Evolutionary conservation across 176 grass and related monocot genomes (phyloP), one percentile per base, ranked within the genome.

Genomic region (Tillandsia fasciculata): DNA sequence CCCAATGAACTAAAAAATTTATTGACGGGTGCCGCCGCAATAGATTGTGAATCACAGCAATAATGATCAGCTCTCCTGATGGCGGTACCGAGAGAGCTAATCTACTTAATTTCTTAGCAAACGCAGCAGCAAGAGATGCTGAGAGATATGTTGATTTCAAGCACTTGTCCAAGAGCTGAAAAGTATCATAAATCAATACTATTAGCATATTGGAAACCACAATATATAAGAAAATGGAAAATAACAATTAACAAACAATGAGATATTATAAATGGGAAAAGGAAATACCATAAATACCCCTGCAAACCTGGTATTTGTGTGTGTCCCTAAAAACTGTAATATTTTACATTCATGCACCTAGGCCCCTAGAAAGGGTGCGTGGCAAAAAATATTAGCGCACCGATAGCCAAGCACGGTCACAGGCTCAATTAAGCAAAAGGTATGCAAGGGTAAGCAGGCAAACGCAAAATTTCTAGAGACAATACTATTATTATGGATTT

Each of bases 81-180:
- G 86, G 94, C 69, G 89, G 86, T 26, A 86, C 89, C 74, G 79
- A 85, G 70, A 97, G 86, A 50, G 82, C 9, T 69, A 97, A 86
- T 83, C 94, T 92, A 82, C 94, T 97, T 77, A 97, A 83, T 80
- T 82, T 90, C 78, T 97, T 97, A 63, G 89, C 82, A 90, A 97
- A 97, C 3, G 93, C 84, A 68, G 93, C 84, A 72, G 86, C 93
- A 71, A 92, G 81, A 85, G 89, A 89, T 75, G 93, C 93, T 76
- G 89, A 82, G 67, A 97, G 74, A 81, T 97, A 92, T 11, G 89
- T 77, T 48, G 89, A 90, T 80, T 87, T 97, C 78, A 97, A 76
- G 74, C 93, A 97, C 13, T 79, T 75, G 83, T 97, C 93, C 20
- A 97, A 78, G 74, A 97, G 88, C 89, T 97, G 82, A 59, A 74